Evolutionary conservation across 148 eudicot genomes (phyloP).

Genomic region (Amaranthus hypochondriacus): DNA sequence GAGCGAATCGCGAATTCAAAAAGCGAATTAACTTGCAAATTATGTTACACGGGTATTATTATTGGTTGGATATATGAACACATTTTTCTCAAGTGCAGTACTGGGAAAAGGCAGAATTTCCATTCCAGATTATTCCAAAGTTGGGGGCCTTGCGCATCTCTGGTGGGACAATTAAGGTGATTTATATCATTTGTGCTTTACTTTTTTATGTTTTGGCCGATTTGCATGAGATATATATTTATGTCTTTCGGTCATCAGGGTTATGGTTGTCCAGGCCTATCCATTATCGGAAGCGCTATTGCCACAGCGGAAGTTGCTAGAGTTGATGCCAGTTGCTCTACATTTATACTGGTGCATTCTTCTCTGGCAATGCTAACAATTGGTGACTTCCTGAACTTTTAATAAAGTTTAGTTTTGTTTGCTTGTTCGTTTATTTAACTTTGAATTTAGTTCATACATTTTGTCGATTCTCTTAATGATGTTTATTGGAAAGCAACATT

Average conservation of each 20-base stretch:
- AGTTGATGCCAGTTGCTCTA: conserved; percentile 98
- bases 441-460: neutral
- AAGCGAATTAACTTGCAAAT: no score
- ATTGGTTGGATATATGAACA: neutral
- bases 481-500: neutral
- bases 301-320: conserved; percentile 79
- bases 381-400: conserved; percentile 36
- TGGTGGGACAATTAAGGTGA: conserved; percentile 92
- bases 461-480: neutral
- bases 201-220: neutral
- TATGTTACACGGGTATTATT: neutral
- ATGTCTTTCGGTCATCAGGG: conserved; percentile 48
- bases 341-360: conserved; percentile 92
- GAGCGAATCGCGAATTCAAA: no score
- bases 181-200: conserved; percentile 1
- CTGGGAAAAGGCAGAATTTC: conserved; percentile 98
- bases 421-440: neutral
- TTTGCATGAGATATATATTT: conserved; percentile 11
- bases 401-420: no score
- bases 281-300: conserved; percentile 73
- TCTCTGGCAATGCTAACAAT: conserved; percentile 95
- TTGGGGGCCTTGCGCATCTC: conserved; percentile 62
- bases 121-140: conserved; percentile 83
- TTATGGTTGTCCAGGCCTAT: conserved; percentile 88
- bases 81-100: conserved; percentile 40